Base-by-base conservation (phyloP, 768 basidiomycete genomes). In the Termitomyces sp. region DNA sequence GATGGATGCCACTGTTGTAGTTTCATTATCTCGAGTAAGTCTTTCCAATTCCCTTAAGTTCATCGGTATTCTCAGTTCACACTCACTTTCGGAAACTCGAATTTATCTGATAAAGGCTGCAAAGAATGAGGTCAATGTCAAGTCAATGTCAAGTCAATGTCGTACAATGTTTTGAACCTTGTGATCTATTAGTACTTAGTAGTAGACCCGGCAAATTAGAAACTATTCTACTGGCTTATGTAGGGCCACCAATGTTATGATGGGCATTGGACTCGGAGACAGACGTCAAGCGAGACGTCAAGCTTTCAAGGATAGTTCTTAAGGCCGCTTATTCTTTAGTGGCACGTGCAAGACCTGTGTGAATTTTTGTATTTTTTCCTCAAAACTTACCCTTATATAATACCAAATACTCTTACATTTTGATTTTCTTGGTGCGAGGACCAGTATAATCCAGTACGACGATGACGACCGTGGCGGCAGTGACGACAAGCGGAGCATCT, bases 401-500 rank as follows among this genome's bases (percentile, higher is more conserved):
- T 12, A 37, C 36, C 36, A 37, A 37, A 37, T 12, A 37, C 36
- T 15, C 36, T 13, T 36, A 13, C n/a, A n/a, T n/a, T 36, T 13
- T 36, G 3, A 16, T 39, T 41, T 41, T 18, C 18, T 18, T 7
- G 39, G 39, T 16, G 18, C 18, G 18, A 18, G 18, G 1, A 16
- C 16, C 6, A 33, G 33, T 33, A 41, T n/a, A 41, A 6, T n/a
- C 39, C 18, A 41, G 18, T 41, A 41, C 39, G 39, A 41, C 18
- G 15, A 39, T 8, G 49, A 41, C 39, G 39, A 41, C 18, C 27
- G 18, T 39, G 46, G 45, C 15, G 39, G 45, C 24, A 22, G 33
- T n/a, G n/a, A 65, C 62, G 64, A 57, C 62, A 37, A 50, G 55
- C n/a, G 56, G 55, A 42, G 39, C 64, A 37, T 59, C 65, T 12